Base-by-base conservation (phyloP, 805 yeast species). In the Cyberlindnera amylophila region DNA sequence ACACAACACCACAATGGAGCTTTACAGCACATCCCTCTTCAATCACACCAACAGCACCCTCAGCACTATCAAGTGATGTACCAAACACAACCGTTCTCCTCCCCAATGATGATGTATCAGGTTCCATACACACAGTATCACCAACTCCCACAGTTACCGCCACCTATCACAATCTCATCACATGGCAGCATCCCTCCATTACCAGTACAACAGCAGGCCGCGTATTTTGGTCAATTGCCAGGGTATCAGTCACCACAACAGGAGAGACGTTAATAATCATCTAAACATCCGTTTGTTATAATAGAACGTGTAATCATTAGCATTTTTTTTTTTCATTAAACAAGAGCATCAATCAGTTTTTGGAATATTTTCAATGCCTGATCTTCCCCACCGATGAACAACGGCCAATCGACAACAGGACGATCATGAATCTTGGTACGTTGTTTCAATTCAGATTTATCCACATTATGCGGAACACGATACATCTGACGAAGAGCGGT, bases 391-490 rank as follows among this genome's bases (percentile, higher is more conserved):
- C 24, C 24, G 24, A 21, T 21, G 24, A 21, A 21, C 9, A 6
- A 6, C 9, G 24, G 24, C 24, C 24, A 21, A 9, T 21, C 24
- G 9, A 21, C 9, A 21, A 21, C 14, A 12, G 30, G 30, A 11
- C 14, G 13, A 12, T 27, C 30, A 27, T 27, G 30, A 11, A 27
- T 27, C n/a, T 27, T 27, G 28, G 36, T 18, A n/a, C 23, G 33
- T 17, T 34, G 36, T 27, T 39, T 36, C 17, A 33, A n/a, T 2
- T 19, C 33, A 4, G 32, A 16, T 26, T 26, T 32, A 11, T 24
- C 37, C 4, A 30, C 32, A 9, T 40, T 43, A 6, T 21, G 32
- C 4, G 45, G 27, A 16, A 51, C 23, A 27, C 32, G 19, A 21
- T 41, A 41, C 7, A 11, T n/a, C 13, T 3, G 6, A 6, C 45